Evolutionary conservation across 352 stramenopile species (phyloP), one percentile per base, ranked within the genome.

Genomic region (Hyaloperonospora arabidopsidis): DNA sequence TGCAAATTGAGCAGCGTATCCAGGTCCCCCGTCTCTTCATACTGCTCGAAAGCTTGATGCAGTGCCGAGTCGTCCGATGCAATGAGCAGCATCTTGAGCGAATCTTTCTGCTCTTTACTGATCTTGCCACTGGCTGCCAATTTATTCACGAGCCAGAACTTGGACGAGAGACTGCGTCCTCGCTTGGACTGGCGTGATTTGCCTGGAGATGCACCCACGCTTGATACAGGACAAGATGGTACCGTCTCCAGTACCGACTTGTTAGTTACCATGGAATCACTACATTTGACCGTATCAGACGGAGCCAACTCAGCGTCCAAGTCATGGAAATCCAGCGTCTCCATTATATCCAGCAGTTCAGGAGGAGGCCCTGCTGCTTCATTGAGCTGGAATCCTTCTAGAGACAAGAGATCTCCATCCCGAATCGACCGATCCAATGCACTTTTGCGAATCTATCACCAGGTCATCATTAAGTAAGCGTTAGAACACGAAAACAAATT

Each of bases 91-190:
- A 82, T 76, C 67, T 89, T 91, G 17, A 91, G 68, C 50, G 76
- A 83, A 46, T 87, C 75, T 57, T 89, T 89, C 62, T 91, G 80
- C 57, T 91, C 78, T 41, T 81, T 74, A 34, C 74, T 87, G 67
- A 91, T 91, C 65, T 85, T 86, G 32, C 81, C 81, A 54, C 73
- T 87, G 34, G 76, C 68, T 11, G 81, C 81, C 40, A 91, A 72
- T 40, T 86, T 89, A 70, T 91, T 89, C 29, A 91, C 74, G 34
- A 89, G 81, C 81, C 76, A 89, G 43, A 88, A 91, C 63, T 91
- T 91, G 63, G 78, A 89, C 57, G 81, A 91, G 11, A 91, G 64
- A 32, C 79, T 89, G 19, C 81, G 76, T 40, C 68, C 72, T 13
- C 81, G 74, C 52, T 88, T 91, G 6, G 75, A 55, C 52, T 87